Base-by-base conservation (phyloP, 179 eudicot species). In the Silene coronaria region DNA sequence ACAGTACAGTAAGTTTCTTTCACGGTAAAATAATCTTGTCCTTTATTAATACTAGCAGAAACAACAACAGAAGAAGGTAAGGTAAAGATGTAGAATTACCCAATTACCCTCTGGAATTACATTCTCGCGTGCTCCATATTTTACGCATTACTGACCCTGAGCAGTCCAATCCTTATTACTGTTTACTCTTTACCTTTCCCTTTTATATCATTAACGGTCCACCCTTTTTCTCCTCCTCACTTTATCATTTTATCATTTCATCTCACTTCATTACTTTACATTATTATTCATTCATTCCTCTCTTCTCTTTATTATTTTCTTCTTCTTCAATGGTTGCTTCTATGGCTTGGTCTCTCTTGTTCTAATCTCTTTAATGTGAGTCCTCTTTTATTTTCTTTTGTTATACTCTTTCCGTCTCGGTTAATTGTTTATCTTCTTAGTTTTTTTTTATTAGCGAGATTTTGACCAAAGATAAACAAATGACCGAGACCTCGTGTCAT, bases 41-140 rank as follows among this genome's bases (percentile, higher is more conserved):
- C 46, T 38, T 38, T 0, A n/a, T n/a, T n/a, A n/a, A n/a, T n/a
- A 1, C 2, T 38, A 38, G 46, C 2, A 9, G 12, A 7, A 38
- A 6, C 8, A 38, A 38, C 2, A 8, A 38, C 2, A 38, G 0
- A 38, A 32, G 12, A 38, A 38, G 46, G 46, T 38, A 9, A 38
- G 12, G 46, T 38, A 38, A 38, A 32, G 1, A 0, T 38, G 19
- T 3, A 14, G n/a, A 12, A 48, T 48, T 48, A 51, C 57, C 19
- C n/a, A 16, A 14, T 51, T 51, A 10, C 27, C n/a, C 7, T 16
- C 12, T 59, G 26, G 4, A 3, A 59, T 73, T 57, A 73, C 55
- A 73, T 73, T 59, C 46, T 71, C 36, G 76, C 76, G 76, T 73
- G 76, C 76, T 58, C 68, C 76, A n/a, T 36, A 12, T 66, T 73